These are phyloP conservation scores for Colletotrichum musae DNA, from an alignment of 2,329 filamentous ascomycete species.

Conservation along the genomic window DNA sequence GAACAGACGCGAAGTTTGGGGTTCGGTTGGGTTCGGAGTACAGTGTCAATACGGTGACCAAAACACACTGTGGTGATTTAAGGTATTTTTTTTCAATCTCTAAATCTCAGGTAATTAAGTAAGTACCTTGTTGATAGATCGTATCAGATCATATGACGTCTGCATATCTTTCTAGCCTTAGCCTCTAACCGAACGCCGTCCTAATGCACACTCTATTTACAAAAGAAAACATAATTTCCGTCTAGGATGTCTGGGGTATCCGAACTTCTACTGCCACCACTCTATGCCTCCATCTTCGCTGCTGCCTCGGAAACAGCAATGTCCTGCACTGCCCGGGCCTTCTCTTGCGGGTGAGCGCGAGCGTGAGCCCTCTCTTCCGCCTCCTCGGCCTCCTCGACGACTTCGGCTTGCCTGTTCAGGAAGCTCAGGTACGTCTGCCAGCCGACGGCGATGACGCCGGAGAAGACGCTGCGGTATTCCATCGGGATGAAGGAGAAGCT, in stretches of 20 bases:
- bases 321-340: slow-evolving; percentile 27
- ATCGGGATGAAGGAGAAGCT: slow-evolving; percentile 87
- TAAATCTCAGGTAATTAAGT: no score
- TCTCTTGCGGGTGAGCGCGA: not conserved
- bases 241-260: slow-evolving; percentile 10
- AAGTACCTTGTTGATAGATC: slow-evolving; percentile 3
- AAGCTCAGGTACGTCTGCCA: slow-evolving; percentile 95
- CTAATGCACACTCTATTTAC: slow-evolving; percentile 29
- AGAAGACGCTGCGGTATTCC: slow-evolving; percentile 85
- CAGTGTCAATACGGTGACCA: slow-evolving; percentile 16
- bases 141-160: slow-evolving; percentile 35
- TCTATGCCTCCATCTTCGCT: slow-evolving; percentile 32
- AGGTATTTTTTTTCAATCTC: not conserved
- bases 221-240: slow-evolving; percentile 17
- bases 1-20: slow-evolving; percentile 17
- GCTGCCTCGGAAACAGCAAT: slow-evolving; percentile 12
- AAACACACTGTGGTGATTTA: slow-evolving; percentile 15
- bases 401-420: slow-evolving; percentile 81
- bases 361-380: slow-evolving; percentile 15
- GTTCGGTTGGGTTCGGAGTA: slow-evolving; percentile 12
- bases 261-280: not conserved
- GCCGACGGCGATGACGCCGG: slow-evolving; percentile 83
- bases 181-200: slow-evolving; percentile 29
- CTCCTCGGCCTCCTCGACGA: slow-evolving; percentile 46
- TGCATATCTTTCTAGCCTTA: slow-evolving; percentile 21